Evolutionary conservation across 768 basidiomycete species (phyloP), one percentile per base, ranked within the genome.

Genomic region (Boletellus sp.): DNA sequence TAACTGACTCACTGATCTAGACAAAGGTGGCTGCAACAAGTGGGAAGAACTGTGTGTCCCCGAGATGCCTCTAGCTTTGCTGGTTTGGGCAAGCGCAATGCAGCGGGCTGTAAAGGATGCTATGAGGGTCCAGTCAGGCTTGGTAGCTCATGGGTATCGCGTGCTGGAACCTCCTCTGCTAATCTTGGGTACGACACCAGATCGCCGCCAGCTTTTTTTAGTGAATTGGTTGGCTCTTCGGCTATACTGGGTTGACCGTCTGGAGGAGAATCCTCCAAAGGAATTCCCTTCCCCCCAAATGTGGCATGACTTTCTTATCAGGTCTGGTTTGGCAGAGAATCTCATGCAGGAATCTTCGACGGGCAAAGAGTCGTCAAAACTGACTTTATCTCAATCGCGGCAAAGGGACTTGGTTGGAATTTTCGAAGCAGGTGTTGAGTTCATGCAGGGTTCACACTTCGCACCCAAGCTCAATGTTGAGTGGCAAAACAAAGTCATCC

Each of bases 291-390:
- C 46, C 3, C 50, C 42, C 13, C 50, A 55, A 16, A 35, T 48
- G 32, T 55, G 54, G 54, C 23, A 20, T 9, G 46, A 55, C 11
- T 48, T 52, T 31, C 54, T 55, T n/a, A 45, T 43, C 33, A 48
- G 48, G 6, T 31, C 42, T 4, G 4, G 16, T 13, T 6, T 26
- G 2, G 35, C 19, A 7, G 20, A 38, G 8, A 22, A 22, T n/a
- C n/a, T n/a, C n/a, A n/a, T n/a, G n/a, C n/a, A n/a, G n/a, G n/a
- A n/a, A n/a, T n/a, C n/a, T n/a, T n/a, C n/a, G n/a, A 38, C 19
- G 4, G 22, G 2, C n/a, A 36, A 16, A 17, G 5, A 17, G 35
- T 9, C 35, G n/a, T n/a, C n/a, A n/a, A n/a, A n/a, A n/a, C n/a
- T n/a, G n/a, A n/a, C n/a, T n/a, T n/a, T n/a, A n/a, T n/a, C n/a